A percentile compares a stretch with the other conserved stretches of the same genome.
Conservation (phyloP, 306 rosid genomes). For the Cucumis cinereus region DNA sequence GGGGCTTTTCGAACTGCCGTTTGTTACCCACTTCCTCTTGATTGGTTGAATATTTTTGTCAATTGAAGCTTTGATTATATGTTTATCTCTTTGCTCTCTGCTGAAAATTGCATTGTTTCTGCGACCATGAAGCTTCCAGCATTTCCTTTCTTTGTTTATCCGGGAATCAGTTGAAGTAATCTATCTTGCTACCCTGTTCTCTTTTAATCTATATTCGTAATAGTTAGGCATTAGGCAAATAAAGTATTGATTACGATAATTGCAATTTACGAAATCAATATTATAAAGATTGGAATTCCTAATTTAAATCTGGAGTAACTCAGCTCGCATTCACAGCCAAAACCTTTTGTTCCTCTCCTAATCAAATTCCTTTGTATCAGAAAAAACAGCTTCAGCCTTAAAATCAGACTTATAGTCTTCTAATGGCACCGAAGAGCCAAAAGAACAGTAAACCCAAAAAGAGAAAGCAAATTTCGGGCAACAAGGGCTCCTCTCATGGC, state of each 20-base stretch:
- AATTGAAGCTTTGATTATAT: not conserved
- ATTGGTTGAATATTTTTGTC: not conserved
- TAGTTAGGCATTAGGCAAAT: too few relatives aligned
- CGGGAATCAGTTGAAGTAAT: not conserved
- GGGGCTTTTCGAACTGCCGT: not conserved
- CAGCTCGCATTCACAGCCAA: too few relatives aligned
- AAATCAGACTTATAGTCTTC: not conserved
- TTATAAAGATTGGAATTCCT: too few relatives aligned
- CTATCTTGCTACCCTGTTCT: not conserved
- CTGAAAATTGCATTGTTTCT: not conserved
- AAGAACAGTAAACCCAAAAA: slow-evolving; percentile 20
- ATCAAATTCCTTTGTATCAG: not conserved
- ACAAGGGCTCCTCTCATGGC: slow-evolving; percentile 16
- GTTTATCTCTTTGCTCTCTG: not conserved
- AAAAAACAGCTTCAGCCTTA: not conserved
- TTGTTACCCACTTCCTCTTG: not conserved
- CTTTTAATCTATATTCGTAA: not conserved
- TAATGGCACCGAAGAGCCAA: slow-evolving; percentile 63
- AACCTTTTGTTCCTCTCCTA: too few relatives aligned
- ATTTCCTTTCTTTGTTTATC: not conserved
- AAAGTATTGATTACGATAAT: too few relatives aligned
- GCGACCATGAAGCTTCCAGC: not conserved
- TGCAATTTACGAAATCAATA: too few relatives aligned
- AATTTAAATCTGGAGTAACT: too few relatives aligned
- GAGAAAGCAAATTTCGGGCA: slow-evolving; percentile 43